phyloP scores from a whole-genome alignment of 495 filamentous ascomycete genomes.

The Lepraria neglecta region DNA sequence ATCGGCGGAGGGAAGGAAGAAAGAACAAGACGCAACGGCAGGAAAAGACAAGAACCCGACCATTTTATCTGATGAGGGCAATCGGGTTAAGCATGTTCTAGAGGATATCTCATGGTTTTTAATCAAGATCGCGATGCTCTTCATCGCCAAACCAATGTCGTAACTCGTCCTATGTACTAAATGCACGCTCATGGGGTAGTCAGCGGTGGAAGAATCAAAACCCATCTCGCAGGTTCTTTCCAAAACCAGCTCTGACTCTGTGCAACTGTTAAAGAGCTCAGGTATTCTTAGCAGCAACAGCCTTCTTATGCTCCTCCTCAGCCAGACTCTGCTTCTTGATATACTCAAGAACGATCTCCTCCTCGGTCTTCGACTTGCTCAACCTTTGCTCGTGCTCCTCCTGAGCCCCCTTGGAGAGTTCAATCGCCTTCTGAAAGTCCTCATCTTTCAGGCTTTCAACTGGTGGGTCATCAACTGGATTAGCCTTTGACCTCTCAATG shows the following conservation, averaged over 20 bases:
- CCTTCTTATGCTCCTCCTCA: slow-evolving; percentile 43
- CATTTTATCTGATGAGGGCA: too few species aligned
- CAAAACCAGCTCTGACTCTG: not conserved
- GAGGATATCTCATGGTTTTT: too few species aligned
- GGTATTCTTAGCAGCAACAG: not conserved
- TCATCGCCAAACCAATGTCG: too few species aligned
- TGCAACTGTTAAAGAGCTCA: not conserved
- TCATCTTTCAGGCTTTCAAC: slow-evolving; percentile 37
- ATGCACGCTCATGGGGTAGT: too few species aligned
- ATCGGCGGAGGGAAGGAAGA: too few species aligned
- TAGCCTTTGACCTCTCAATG: slow-evolving; percentile 32
- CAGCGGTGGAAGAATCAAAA: too few species aligned
- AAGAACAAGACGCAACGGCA: too few species aligned
- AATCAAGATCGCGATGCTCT: too few species aligned
- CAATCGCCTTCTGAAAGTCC: slow-evolving; percentile 42
- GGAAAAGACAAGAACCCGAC: too few species aligned
- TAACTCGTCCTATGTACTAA: too few species aligned
- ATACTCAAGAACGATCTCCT: slow-evolving; percentile 68
- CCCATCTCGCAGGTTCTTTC: too few species aligned
- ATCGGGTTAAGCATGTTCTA: too few species aligned
- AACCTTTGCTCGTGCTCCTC: slow-evolving; percentile 34
- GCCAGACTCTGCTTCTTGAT: slow-evolving; percentile 70
- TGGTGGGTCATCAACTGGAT: slow-evolving; percentile 18
- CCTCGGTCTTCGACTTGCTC: slow-evolving; percentile 49
- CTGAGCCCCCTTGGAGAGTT: slow-evolving; percentile 39